These are phyloP conservation scores for Hypoxylon sp. DNA, from an alignment of 2,329 filamentous ascomycete genomes.

Conservation along the genomic window DNA sequence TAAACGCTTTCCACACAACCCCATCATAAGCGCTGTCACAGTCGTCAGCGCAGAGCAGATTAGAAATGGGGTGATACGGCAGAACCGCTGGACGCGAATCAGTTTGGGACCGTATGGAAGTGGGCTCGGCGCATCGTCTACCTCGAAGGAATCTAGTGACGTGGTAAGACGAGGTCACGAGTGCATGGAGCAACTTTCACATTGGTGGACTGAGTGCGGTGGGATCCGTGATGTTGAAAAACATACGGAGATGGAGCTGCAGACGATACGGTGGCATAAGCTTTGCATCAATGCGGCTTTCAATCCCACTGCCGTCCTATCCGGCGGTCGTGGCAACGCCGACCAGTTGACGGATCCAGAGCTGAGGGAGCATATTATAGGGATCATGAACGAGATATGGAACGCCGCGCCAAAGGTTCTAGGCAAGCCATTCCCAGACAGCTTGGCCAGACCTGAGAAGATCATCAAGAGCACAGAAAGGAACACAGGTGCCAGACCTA, in stretches of 20 bases:
- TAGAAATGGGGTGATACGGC: slow-evolving; percentile 72
- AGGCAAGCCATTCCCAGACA: slow-evolving; percentile 70
- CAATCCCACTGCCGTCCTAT: slow-evolving; percentile 79
- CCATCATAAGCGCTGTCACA: slow-evolving; percentile 78
- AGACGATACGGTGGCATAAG: slow-evolving; percentile 82
- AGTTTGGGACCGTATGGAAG: slow-evolving; percentile 76
- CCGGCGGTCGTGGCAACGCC: slow-evolving; percentile 74
- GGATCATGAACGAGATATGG: slow-evolving; percentile 79
- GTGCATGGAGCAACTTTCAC: slow-evolving; percentile 65
- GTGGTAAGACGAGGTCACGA: slow-evolving; percentile 57
- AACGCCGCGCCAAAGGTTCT: slow-evolving; percentile 74
- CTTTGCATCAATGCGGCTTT: slow-evolving; percentile 82
- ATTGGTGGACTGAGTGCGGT: slow-evolving; percentile 69
- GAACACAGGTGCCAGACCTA: slow-evolving; percentile 75
- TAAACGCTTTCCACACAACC: slow-evolving; percentile 70
- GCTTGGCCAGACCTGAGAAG: slow-evolving; percentile 73
- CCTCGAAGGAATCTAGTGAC: slow-evolving; percentile 41
- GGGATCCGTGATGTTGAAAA: slow-evolving; percentile 76
- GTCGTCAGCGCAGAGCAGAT: slow-evolving; percentile 78
- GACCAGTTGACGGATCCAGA: slow-evolving; percentile 76
- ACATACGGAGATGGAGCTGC: slow-evolving; percentile 75
- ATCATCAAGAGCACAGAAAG: slow-evolving; percentile 74
- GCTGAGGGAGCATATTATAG: slow-evolving; percentile 72
- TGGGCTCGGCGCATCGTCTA: slow-evolving; percentile 59
- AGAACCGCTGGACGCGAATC: slow-evolving; percentile 82